A percentile compares a stretch with the other conserved stretches of the same genome.
These are phyloP conservation scores for Tuber magnatum DNA, from an alignment of 495 filamentous ascomycete species.

Conservation along the genomic window DNA sequence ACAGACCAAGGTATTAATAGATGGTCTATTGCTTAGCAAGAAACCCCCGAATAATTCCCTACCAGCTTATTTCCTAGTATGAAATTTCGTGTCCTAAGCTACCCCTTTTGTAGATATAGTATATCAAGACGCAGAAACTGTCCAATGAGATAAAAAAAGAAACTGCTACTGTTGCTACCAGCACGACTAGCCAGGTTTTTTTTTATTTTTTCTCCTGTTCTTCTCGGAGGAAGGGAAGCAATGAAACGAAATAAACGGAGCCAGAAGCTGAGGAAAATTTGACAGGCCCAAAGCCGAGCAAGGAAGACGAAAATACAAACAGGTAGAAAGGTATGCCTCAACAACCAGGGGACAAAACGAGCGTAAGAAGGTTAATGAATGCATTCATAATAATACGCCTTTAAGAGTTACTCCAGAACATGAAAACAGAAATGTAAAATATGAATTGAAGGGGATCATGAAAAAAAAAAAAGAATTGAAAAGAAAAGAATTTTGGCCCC, in stretches of 20 bases:
- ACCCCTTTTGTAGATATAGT: not conserved
- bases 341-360: not conserved
- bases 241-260: constrained; percentile 27
- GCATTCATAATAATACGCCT: constrained; percentile 34
- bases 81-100: not conserved
- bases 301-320: not conserved
- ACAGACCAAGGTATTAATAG: constrained; percentile 14
- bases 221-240: constrained; percentile 23
- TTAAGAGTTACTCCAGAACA: constrained; percentile 9
- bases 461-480: constrained; percentile 8
- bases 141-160: constrained; percentile 15
- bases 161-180: constrained; percentile 14
- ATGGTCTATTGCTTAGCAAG: constrained; percentile 23
- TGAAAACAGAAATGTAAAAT: constrained; percentile 12
- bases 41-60: not conserved
- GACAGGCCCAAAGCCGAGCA: not conserved
- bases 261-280: constrained; percentile 17
- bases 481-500: constrained; percentile 4
- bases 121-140: constrained; percentile 1
- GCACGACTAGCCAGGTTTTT: constrained; percentile 11
- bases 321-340: not conserved
- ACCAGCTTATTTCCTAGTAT: not conserved
- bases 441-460: not conserved
- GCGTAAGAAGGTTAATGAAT: constrained; percentile 23
- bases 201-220: constrained; percentile 18